Percentiles rank a stretch among this genome's conserved stretches.
These are phyloP conservation scores for Globisporangium alternatum DNA, from an alignment of 352 stramenopile species.

Conservation along the genomic window DNA sequence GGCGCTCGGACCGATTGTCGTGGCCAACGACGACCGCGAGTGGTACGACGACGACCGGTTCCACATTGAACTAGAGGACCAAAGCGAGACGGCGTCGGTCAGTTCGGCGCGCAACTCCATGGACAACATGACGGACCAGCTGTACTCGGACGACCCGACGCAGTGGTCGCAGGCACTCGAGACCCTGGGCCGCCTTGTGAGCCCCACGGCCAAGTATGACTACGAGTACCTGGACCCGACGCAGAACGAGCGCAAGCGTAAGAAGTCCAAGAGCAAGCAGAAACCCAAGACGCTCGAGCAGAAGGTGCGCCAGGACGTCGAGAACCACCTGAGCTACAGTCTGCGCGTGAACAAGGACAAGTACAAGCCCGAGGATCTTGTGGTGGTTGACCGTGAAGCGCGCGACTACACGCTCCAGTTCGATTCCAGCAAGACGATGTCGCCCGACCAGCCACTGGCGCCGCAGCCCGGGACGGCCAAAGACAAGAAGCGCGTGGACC, in stretches of 20 bases:
- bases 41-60: conserved; percentile 32
- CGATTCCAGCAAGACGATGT: conserved; percentile 27
- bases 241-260: background rate
- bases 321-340: conserved; percentile 30
- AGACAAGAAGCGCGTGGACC: conserved; percentile 35
- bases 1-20: conserved; percentile 40
- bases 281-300: conserved; percentile 17
- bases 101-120: background rate
- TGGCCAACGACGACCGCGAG: conserved; percentile 34
- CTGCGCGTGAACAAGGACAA: conserved; percentile 22
- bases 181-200: conserved; percentile 40
- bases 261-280: conserved; percentile 18
- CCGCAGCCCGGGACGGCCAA: conserved; percentile 32
- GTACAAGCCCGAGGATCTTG: conserved; percentile 10
- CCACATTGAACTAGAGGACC: conserved; percentile 13
- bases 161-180: conserved; percentile 41
- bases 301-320: conserved; percentile 31
- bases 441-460: conserved; percentile 37
- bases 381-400: background rate
- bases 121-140: conserved; percentile 30
- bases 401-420: conserved; percentile 52
- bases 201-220: conserved; percentile 12
- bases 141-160: conserved; percentile 41
- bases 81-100: background rate
- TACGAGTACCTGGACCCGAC: conserved; percentile 9